Evolutionary conservation across 768 basidiomycete species (phyloP).

Genomic region (Coprinopsis strossmayeri): DNA sequence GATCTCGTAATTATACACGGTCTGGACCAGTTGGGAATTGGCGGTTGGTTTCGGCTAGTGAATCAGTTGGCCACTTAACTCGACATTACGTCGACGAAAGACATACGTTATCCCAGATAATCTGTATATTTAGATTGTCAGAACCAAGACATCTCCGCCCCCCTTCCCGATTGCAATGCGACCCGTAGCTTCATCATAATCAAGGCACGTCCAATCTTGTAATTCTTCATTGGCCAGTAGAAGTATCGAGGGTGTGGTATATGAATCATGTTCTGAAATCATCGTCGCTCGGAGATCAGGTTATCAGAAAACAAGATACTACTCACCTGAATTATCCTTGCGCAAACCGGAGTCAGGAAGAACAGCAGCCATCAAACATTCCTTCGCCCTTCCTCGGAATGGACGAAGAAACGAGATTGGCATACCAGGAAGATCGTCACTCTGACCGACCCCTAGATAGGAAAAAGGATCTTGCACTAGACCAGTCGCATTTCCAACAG

Average conservation of each 20-base stretch:
- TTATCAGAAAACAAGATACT: neutral
- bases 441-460: neutral
- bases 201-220: constrained; percentile 2
- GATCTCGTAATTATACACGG: no score
- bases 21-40: no score
- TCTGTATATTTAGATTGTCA: neutral
- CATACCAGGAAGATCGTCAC: neutral
- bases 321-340: neutral
- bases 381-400: neutral
- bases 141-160: neutral
- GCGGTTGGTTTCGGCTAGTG: no score
- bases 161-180: constrained; percentile 2
- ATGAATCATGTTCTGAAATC: no score
- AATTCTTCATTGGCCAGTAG: neutral
- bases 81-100: no score
- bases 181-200: constrained; percentile 2
- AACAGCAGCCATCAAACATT: constrained; percentile 2
- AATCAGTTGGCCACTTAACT: no score
- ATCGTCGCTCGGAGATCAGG: neutral
- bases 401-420: neutral
- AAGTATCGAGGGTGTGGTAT: no score
- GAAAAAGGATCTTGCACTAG: neutral
- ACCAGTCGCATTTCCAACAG: neutral
- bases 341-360: neutral
- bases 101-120: no score